Base-by-base conservation (phyloP, 331 rosid genomes). In the Malus hybrid region DNA sequence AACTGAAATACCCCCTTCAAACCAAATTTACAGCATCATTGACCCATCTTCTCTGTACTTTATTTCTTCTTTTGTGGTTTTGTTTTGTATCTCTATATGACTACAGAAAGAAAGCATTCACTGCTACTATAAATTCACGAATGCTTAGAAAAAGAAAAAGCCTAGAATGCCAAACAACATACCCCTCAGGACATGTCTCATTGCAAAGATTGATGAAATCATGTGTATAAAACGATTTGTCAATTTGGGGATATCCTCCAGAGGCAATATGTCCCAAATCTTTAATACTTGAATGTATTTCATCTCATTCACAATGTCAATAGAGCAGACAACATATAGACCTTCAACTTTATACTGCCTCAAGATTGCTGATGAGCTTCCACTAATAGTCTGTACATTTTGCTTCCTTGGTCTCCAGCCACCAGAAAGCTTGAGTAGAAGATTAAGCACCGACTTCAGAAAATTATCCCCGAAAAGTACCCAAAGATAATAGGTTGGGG, bases 361-460 rank as follows among this genome's bases (percentile, higher is more conserved):
- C 75, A 86, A 73, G 13, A 92, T 84, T 10, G 70, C 48, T 12
- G 88, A 78, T 46, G 92, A 86, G 69, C 77, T 69, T 44, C 79
- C 87, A 84, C 82, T 66, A 53, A 15, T 69, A 16, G 80, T 71
- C 67, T 70, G 76, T n/a, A 76, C 60, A 10, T 67, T 75, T 2
- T 30, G 70, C 67, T 68, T 75, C 64, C 78, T 85, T 0, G 96
- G 93, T 80, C 96, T 89, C 96, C 97, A 89, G 5, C 97, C 96
- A 32, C 16, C 8, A 8, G 97, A 82, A 74, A 92, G 88, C 62
- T 78, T 85, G 39, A 85, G 82, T 4, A 88, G 76, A 70, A 81
- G 91, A 70, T 19, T 44, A 60, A 92, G 12, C 28, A 84, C 85
- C 1, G 66, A 88, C 14, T 22, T 66, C 72, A 88, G 75, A 92